Evolutionary conservation across 768 basidiomycete species (phyloP), one percentile per base, ranked within the genome.

Genomic region (Ramaria sp.): DNA sequence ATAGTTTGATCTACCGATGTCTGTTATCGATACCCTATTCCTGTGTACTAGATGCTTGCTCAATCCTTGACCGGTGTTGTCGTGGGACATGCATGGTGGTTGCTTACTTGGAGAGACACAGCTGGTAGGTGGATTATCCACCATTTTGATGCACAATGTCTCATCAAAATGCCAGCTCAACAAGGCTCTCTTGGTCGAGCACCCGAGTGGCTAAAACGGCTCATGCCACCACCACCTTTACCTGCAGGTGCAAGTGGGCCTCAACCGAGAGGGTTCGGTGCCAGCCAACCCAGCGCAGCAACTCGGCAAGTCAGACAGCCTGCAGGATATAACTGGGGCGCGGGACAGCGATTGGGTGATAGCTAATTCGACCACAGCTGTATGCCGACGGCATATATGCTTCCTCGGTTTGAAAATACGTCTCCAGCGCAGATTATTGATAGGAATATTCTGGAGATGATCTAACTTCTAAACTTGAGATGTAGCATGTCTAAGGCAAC

Each of bases 71-170:
- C 82, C 0, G 91, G 91, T 7, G 75, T 85, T 32, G 73, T 88
- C 30, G 77, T 83, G 2, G 90, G 90, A 0, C 88, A 93, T 63
- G 64, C 78, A 8, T 92, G 88, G 85, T 89, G 83, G 81, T 60
- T 65, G 48, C 50, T 65, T 28, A 59, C 57, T 39, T 61, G 61
- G 60, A 38, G 41, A 32, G 61, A 56, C 15, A 47, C 36, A 28
- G 34, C 30, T 24, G 24, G 57, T 37, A 47, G 25, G 53, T 20
- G 13, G 22, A 1, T 22, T 34, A 5, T 25, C 18, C 20, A 6
- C 45, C 22, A 24, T 50, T 20, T 15, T 42, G 30, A 8, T 54
- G 48, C 20, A 47, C 37, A 10, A 45, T 41, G n/a, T 8, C 25
- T 41, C 12, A 43, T 32, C 37, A 16, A 27, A 15, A 44, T 52